A percentile compares a stretch with the other conserved stretches of the same genome.
phyloP scores from a whole-genome alignment of 2,329 filamentous ascomycete genomes.

The Coccinonectria pachysandricola region DNA sequence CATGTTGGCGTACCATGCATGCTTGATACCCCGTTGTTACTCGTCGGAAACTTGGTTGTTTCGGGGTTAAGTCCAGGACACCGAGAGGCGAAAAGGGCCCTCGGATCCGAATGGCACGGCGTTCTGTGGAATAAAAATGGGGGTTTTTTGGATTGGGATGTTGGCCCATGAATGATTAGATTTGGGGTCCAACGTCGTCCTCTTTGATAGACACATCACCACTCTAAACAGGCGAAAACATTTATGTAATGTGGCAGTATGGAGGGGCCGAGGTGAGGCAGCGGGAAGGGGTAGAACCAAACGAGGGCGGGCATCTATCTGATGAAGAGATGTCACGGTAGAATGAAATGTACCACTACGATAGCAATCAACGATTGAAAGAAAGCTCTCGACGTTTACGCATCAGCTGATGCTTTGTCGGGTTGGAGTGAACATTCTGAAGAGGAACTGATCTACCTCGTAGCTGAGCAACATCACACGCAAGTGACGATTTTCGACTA shows the following conservation, averaged over 20 bases:
- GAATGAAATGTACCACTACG: too few species aligned
- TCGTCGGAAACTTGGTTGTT: slow-evolving; percentile 13
- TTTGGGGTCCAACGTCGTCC: slow-evolving; percentile 16
- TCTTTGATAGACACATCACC: slow-evolving; percentile 38
- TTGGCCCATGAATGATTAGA: slow-evolving; percentile 16
- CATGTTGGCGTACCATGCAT: slow-evolving; percentile 14
- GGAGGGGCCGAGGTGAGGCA: slow-evolving; percentile 10
- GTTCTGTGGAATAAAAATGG: slow-evolving; percentile 18
- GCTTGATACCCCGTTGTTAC: slow-evolving; percentile 23
- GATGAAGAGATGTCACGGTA: slow-evolving; percentile 7
- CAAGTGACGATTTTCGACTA: too few species aligned
- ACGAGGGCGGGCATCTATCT: slow-evolving; percentile 6
- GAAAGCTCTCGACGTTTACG: too few species aligned
- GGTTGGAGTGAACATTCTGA: too few species aligned
- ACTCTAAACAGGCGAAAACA: slow-evolving; percentile 29
- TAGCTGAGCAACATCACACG: slow-evolving; percentile 10
- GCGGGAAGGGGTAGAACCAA: slow-evolving; percentile 8
- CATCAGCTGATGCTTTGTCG: too few species aligned
- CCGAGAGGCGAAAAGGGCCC: slow-evolving; percentile 10
- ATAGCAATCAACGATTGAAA: too few species aligned
- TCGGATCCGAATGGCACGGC: slow-evolving; percentile 16
- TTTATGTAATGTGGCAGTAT: slow-evolving; percentile 20
- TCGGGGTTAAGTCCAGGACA: slow-evolving; percentile 12
- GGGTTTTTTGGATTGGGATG: slow-evolving; percentile 12
- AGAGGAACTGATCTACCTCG: too few species aligned